Evolutionary conservation across 2,329 filamentous ascomycete genomes (phyloP).

Genomic region (Verticillium alfalfae): DNA sequence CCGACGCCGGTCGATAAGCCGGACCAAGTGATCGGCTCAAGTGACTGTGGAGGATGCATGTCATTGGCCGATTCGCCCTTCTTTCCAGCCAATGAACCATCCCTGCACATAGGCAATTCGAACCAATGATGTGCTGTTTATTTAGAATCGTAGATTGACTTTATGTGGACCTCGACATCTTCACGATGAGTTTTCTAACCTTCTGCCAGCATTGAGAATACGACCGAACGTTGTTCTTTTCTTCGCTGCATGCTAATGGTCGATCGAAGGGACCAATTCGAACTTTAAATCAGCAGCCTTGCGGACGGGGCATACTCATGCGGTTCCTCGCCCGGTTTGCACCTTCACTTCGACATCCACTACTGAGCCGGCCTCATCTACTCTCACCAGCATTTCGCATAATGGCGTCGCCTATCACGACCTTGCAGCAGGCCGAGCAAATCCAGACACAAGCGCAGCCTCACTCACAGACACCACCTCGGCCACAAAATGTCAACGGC

Average conservation of each 20-base stretch:
- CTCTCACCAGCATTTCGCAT: background rate
- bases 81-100: background rate
- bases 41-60: background rate
- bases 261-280: background rate
- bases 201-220: background rate
- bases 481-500: conserved; percentile 3
- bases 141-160: background rate
- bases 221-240: background rate
- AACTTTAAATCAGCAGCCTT: background rate
- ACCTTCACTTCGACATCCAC: conserved; percentile 6
- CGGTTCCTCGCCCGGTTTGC: conserved; percentile 9
- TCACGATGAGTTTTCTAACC: background rate
- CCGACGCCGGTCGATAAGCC: background rate
- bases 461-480: background rate
- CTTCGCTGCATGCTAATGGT: background rate
- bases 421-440: background rate
- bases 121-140: background rate
- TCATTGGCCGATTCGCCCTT: background rate
- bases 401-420: conserved; percentile 1
- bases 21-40: background rate
- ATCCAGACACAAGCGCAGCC: background rate
- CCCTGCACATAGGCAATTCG: background rate
- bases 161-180: background rate
- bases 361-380: conserved; percentile 1
- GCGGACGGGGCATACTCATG: background rate